These are phyloP conservation scores for Boletus semigastroideus DNA, from an alignment of 1,284 basidiomycete genomes.

Conservation along the genomic window DNA sequence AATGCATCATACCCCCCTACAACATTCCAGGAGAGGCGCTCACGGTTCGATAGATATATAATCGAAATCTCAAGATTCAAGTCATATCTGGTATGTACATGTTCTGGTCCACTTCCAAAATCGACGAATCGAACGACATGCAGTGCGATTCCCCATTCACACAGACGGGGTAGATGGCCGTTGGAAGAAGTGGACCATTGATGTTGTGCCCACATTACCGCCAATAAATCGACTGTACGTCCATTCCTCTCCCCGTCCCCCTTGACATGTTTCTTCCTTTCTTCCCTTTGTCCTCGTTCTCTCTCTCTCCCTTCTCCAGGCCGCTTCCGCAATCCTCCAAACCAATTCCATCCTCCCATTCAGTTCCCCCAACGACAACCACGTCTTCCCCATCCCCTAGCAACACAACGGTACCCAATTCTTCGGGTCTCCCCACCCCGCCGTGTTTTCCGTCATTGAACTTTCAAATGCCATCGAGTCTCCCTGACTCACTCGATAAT, in stretches of 20 bases:
- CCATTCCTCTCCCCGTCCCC: background rate
- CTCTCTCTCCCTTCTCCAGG: slow-evolving; percentile 9
- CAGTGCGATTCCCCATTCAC: too few relatives aligned
- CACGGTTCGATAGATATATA: background rate
- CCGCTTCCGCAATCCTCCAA: slow-evolving; percentile 16
- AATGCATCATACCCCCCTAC: background rate
- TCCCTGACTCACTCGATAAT: slow-evolving; percentile 46
- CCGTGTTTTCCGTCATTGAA: slow-evolving; percentile 57
- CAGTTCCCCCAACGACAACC: background rate
- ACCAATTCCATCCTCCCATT: background rate
- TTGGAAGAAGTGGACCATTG: background rate
- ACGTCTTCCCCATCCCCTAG: too few relatives aligned
- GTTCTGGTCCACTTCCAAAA: too few relatives aligned
- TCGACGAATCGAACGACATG: too few relatives aligned
- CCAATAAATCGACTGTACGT: slow-evolving; percentile 8
- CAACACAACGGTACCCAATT: too few relatives aligned
- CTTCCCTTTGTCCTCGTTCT: slow-evolving; percentile 7
- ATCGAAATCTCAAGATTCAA: background rate
- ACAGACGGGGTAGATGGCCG: background rate
- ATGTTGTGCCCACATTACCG: background rate
- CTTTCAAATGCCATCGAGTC: slow-evolving; percentile 53
- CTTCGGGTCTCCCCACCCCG: background rate
- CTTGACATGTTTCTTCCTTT: slow-evolving; percentile 1
- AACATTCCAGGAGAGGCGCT: background rate
- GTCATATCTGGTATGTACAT: background rate